These are phyloP conservation scores for Xylaria curta DNA, from an alignment of 495 filamentous ascomycete species.

Conservation along the genomic window DNA sequence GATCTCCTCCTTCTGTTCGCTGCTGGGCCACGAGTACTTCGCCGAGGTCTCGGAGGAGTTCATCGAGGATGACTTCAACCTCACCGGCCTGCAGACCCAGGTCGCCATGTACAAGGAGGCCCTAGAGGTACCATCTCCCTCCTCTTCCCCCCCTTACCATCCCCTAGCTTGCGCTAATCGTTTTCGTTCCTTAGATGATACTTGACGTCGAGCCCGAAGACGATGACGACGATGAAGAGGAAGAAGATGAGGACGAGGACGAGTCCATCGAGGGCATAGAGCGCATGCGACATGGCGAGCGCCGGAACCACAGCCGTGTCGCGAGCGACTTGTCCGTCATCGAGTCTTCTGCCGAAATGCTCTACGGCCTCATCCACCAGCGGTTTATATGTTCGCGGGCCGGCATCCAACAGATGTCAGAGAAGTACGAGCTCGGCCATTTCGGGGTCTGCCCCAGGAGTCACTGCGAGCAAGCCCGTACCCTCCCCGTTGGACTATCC, in stretches of 20 bases:
- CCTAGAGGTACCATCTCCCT: slow-evolving; percentile 51
- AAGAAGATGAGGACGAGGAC: slow-evolving; percentile 80
- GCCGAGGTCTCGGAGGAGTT: slow-evolving; percentile 98
- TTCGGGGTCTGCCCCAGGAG: slow-evolving; percentile 93
- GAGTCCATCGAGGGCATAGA: slow-evolving; percentile 75
- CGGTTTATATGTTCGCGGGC: slow-evolving; percentile 97
- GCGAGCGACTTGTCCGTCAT: slow-evolving; percentile 92
- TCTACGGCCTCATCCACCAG: slow-evolving; percentile 98
- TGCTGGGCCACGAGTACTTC: slow-evolving; percentile 97
- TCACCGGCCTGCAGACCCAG: slow-evolving; percentile 92
- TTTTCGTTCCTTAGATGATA: slow-evolving; percentile 80
- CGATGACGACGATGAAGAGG: slow-evolving; percentile 85
- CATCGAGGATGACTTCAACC: slow-evolving; percentile 99
- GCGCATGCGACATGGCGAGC: slow-evolving; percentile 60
- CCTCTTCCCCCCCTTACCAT: not conserved
- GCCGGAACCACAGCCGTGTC: slow-evolving; percentile 83
- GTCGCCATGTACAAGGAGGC: slow-evolving; percentile 99
- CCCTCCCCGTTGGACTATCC: slow-evolving; percentile 89
- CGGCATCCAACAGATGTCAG: slow-evolving; percentile 98
- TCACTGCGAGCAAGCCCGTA: slow-evolving; percentile 83
- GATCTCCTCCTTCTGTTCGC: slow-evolving; percentile 95
- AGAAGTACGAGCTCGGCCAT: slow-evolving; percentile 96
- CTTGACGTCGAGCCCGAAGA: slow-evolving; percentile 97
- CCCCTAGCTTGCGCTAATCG: slow-evolving; percentile 30
- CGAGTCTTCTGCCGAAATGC: slow-evolving; percentile 93